Evolutionary conservation across 2,329 filamentous ascomycete genomes (phyloP), one percentile per base, ranked within the genome.

Genomic region (Alternaria sp.): DNA sequence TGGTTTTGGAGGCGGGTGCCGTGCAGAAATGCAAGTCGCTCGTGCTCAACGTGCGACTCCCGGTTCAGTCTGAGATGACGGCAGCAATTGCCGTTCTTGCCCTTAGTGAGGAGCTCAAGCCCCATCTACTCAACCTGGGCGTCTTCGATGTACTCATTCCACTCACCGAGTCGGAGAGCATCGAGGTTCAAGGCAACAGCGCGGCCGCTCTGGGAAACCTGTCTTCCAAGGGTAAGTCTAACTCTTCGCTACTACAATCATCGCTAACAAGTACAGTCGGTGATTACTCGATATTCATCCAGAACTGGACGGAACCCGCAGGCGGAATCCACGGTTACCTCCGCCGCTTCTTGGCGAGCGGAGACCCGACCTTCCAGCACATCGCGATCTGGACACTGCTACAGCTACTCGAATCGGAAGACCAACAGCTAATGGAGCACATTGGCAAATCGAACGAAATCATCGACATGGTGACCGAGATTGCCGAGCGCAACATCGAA

Each of bases 21-120:
- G 96, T 99, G 43, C 94, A 98, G 78, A 98, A 98, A 80, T 99
- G 96, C 89, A 98, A 97, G 82, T 93, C 98, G 77, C 86, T 99
- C 56, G 94, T 99, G 23, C 85, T 99, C 18, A 91, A 96, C 60
- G 96, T 98, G 3, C 94, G 96, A 0, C 87, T 98, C 53, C 95
- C 92, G 43, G 96, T 99, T 3, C 96, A 99, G 79, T 97, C 94
- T 2, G 96, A 99, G 81, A 99, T 99, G 96, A 99, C 96, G 5
- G 96, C 96, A n/a, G 96, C 96, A 1, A 97, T 99, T 80, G 96
- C 96, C 41, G 96, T 99, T 14, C 86, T 99, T 67, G 96, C 96
- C 18, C 84, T 99, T 55, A 97, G 95, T 72, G 96, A 99, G 74
- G 96, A 99, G 68, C 87, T 99, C 62, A 99, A 99, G 82, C 89